Evolutionary conservation across 73 alveolate species (phyloP).

Genomic region (Paramecium bursaria): DNA sequence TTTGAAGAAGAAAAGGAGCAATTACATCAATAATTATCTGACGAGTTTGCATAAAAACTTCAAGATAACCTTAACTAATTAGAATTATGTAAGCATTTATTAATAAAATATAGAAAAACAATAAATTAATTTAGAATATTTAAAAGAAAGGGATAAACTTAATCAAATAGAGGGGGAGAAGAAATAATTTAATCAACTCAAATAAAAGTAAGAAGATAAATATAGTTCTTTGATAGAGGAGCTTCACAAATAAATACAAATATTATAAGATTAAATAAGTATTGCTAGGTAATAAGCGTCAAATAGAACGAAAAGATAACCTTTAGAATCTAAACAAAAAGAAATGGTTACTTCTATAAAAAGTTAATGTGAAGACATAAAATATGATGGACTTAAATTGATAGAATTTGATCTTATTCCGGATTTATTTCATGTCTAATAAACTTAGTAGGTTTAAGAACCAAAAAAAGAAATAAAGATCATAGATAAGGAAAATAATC

Average conservation of each 20-base stretch:
- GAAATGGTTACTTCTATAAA: background rate
- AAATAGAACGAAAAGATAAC: background rate
- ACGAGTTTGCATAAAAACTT: slow-evolving; percentile 11
- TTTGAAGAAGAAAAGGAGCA: background rate
- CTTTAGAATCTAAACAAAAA: background rate
- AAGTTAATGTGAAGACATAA: background rate
- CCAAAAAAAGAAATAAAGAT: slow-evolving; percentile 17
- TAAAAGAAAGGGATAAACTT: slow-evolving; percentile 7
- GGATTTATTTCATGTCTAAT: slow-evolving; percentile 1
- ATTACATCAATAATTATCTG: background rate
- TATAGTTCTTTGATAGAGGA: background rate
- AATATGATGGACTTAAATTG: slow-evolving; percentile 29
- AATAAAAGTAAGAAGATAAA: background rate
- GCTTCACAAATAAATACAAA: background rate
- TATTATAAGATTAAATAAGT: background rate
- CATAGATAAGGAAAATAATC: background rate
- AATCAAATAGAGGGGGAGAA: background rate
- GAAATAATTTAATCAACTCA: background rate
- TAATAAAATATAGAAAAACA: slow-evolving; percentile 1
- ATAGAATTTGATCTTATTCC: slow-evolving; percentile 16
- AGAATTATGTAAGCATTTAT: slow-evolving; percentile 23
- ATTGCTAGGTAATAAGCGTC: background rate
- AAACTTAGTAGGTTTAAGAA: background rate
- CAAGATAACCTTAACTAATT: background rate
- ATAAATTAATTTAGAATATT: background rate